These are phyloP conservation scores for Amanita inopinata DNA, from an alignment of 768 basidiomycete species.

Conservation along the genomic window DNA sequence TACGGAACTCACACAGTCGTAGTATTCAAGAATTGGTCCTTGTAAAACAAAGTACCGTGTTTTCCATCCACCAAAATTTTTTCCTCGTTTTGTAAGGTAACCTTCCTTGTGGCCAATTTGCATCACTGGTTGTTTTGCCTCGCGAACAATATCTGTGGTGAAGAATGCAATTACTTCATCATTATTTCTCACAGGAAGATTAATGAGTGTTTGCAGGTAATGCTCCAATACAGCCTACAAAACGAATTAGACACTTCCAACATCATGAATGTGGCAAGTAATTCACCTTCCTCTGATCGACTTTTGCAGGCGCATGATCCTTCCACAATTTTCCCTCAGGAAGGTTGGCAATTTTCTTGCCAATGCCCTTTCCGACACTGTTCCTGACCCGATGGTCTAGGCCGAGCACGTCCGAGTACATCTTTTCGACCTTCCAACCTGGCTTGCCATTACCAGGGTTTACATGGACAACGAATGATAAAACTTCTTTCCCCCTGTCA, in stretches of 20 bases:
- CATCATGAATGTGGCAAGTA: conserved; percentile 1
- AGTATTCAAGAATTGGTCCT: conserved; percentile 88
- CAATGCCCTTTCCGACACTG: conserved; percentile 56
- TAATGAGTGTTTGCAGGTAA: conserved; percentile 78
- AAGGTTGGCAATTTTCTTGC: conserved; percentile 69
- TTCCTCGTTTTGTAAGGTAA: conserved; percentile 90
- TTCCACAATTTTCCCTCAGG: conserved; percentile 95
- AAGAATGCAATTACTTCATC: conserved; percentile 88
- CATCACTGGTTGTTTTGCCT: conserved; percentile 65
- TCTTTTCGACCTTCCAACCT: conserved; percentile 81
- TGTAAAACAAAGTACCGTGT: conserved; percentile 91
- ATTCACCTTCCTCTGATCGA: conserved; percentile 89
- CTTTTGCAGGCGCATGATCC: conserved; percentile 94
- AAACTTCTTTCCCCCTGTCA: conserved; percentile 84
- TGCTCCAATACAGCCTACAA: conserved; percentile 64
- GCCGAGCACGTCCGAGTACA: conserved; percentile 86
- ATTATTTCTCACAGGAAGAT: conserved; percentile 78
- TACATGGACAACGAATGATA: conserved; percentile 79
- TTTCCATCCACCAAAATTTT: conserved; percentile 98
- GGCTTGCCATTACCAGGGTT: conserved; percentile 64
- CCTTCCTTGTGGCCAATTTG: conserved; percentile 88
- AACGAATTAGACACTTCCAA: neutral
- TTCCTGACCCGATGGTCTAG: conserved; percentile 72
- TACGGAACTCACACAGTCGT: conserved; percentile 70
- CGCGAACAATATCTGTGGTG: conserved; percentile 78